Conservation (phyloP, 108 stramenopile species). For the Pseudonitzschia delicatissima region DNA sequence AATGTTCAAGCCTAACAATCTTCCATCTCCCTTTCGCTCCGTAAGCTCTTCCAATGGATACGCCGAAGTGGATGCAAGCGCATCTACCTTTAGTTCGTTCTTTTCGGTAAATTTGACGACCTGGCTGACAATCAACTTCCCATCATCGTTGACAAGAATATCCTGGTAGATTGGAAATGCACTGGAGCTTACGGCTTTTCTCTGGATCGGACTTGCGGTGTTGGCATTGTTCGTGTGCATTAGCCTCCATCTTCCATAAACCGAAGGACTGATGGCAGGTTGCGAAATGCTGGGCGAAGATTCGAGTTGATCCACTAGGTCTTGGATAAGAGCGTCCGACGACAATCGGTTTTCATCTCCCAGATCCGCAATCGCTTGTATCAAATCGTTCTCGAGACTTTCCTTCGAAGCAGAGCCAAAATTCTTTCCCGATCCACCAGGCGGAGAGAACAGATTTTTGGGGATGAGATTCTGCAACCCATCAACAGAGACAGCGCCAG, state of each 20-base stretch:
- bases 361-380: conserved; percentile 26
- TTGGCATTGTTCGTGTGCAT: conserved; percentile 80
- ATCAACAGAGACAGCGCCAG: neutral
- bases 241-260: conserved; percentile 78
- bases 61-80: conserved; percentile 72
- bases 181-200: conserved; percentile 79
- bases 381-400: conserved; percentile 32
- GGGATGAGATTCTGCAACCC: conserved; percentile 15
- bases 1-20: conserved; percentile 73
- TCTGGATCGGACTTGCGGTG: conserved; percentile 79
- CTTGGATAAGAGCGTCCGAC: conserved; percentile 54
- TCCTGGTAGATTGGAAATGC: conserved; percentile 84
- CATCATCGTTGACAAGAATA: conserved; percentile 48
- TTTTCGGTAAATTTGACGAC: conserved; percentile 75
- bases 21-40: conserved; percentile 64
- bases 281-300: conserved; percentile 35
- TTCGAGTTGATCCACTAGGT: conserved; percentile 58
- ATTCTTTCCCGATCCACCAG: neutral
- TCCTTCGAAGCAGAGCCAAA: neutral
- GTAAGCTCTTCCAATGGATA: conserved; percentile 80
- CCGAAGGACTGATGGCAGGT: conserved; percentile 64
- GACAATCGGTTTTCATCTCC: conserved; percentile 49
- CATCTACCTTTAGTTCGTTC: conserved; percentile 65
- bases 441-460: neutral
- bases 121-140: conserved; percentile 65